phyloP scores from a whole-genome alignment of 371 early-diverging fungal genomes.

The Mucor irregularis region DNA sequence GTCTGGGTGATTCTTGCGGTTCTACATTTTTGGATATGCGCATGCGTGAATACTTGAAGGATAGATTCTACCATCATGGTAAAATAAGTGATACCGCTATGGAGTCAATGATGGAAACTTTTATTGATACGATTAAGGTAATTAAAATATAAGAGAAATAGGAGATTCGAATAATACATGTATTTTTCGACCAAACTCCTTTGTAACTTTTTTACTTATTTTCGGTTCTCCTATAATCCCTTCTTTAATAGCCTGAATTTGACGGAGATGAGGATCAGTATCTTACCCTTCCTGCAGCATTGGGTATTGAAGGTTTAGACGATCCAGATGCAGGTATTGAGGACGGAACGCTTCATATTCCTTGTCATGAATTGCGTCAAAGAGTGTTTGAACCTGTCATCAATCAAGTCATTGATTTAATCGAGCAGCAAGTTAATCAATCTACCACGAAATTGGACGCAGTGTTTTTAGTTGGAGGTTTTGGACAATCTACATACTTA shows the following conservation, averaged over 20 bases:
- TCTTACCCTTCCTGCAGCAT: constrained; percentile 53
- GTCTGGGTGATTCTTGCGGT: constrained; percentile 58
- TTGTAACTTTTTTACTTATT: constrained; percentile 3
- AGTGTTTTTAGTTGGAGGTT: constrained; percentile 64
- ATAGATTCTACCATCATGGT: constrained; percentile 42
- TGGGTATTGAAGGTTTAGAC: constrained; percentile 53
- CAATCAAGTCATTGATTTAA: constrained; percentile 55
- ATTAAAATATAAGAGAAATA: constrained; percentile 6
- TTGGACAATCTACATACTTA: constrained; percentile 61
- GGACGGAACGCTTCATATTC: constrained; percentile 55
- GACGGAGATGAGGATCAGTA: constrained; percentile 63
- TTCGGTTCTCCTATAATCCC: constrained; percentile 4
- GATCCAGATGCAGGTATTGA: constrained; percentile 60
- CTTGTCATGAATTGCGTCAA: constrained; percentile 51
- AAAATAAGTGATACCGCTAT: constrained; percentile 49
- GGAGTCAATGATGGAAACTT: constrained; percentile 50
- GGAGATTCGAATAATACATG: too few relatives aligned
- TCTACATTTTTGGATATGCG: constrained; percentile 57
- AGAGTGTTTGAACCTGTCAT: constrained; percentile 66
- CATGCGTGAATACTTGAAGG: constrained; percentile 51
- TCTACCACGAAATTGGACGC: constrained; percentile 43
- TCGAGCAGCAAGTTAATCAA: constrained; percentile 57
- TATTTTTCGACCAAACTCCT: too few relatives aligned
- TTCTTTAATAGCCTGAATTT: constrained; percentile 51
- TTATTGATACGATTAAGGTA: constrained; percentile 52